Conservation (phyloP, 2,329 filamentous ascomycete species). For the Rugonectria rugulosa region DNA sequence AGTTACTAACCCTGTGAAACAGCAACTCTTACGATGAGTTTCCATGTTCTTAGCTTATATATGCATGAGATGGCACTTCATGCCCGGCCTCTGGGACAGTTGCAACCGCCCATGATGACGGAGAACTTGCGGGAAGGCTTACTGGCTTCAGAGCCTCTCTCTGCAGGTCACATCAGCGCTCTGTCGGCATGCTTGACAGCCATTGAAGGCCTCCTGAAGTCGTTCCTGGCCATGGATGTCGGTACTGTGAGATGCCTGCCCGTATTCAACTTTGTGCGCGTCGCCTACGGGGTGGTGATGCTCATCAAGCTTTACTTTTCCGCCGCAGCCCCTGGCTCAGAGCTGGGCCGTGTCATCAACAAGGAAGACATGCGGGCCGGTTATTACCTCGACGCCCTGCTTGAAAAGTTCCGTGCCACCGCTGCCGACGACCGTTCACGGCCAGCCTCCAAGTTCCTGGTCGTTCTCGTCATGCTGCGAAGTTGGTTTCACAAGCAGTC, state of each 20-base stretch:
- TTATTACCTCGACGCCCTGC: conserved; percentile 73
- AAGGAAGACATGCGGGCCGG: conserved; percentile 71
- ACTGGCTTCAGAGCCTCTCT: conserved; percentile 49
- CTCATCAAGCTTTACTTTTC: conserved; percentile 78
- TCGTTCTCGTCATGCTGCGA: conserved; percentile 74
- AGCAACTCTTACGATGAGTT: conserved; percentile 70
- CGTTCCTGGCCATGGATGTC: conserved; percentile 68
- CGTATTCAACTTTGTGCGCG: conserved; percentile 74
- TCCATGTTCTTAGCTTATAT: conserved; percentile 72
- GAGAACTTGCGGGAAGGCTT: conserved; percentile 54
- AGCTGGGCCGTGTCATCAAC: conserved; percentile 74
- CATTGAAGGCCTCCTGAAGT: conserved; percentile 71
- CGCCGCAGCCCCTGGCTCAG: conserved; percentile 67
- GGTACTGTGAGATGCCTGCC: conserved; percentile 69
- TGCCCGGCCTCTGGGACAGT: conserved; percentile 66
- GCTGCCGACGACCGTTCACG: conserved; percentile 70
- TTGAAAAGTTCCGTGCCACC: conserved; percentile 71
- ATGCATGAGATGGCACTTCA: conserved; percentile 80
- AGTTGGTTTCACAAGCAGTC: conserved; percentile 70
- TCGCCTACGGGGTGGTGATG: conserved; percentile 75
- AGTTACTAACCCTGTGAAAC: conserved; percentile 16
- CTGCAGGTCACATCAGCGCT: conserved; percentile 67
- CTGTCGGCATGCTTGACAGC: conserved; percentile 72
- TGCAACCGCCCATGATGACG: conserved; percentile 56
- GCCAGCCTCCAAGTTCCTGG: conserved; percentile 73